Evolutionary conservation across 106 monocot species (phyloP).

Genomic region (Amphibolis antarctica): DNA sequence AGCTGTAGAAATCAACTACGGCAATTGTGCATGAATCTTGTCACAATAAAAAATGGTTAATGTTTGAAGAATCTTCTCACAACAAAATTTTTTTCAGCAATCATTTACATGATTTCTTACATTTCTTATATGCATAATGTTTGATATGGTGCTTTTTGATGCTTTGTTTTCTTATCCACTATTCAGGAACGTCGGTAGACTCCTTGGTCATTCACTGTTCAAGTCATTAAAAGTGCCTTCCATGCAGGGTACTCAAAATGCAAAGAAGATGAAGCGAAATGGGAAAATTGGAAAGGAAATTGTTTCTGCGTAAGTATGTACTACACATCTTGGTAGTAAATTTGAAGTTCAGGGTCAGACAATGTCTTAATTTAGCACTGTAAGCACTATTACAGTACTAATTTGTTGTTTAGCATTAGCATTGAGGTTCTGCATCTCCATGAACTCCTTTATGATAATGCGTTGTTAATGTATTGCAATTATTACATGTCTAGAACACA

Average conservation of each 20-base stretch:
- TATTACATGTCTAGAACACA: no score
- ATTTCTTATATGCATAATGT: background rate
- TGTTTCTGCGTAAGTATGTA: constrained; percentile 19
- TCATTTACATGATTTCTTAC: background rate
- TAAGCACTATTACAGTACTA: no score
- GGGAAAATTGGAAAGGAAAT: constrained; percentile 30
- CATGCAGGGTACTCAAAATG: constrained; percentile 24
- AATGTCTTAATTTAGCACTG: no score
- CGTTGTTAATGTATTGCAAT: no score
- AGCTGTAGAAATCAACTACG: no score
- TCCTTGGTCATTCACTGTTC: background rate
- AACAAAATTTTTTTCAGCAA: no score
- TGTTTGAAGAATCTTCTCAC: no score
- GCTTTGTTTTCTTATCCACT: background rate
- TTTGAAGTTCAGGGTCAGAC: background rate
- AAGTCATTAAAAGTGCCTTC: constrained; percentile 1
- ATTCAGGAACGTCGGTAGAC: background rate
- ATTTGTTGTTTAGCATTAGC: no score
- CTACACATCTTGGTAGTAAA: background rate
- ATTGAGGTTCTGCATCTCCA: no score
- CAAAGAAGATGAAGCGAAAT: constrained; percentile 27
- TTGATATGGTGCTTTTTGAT: background rate
- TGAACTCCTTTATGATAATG: no score
- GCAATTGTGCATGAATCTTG: no score
- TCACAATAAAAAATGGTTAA: no score